phyloP scores from a whole-genome alignment of 495 filamentous ascomycete genomes.

The Aspergillus coremiiformis region DNA sequence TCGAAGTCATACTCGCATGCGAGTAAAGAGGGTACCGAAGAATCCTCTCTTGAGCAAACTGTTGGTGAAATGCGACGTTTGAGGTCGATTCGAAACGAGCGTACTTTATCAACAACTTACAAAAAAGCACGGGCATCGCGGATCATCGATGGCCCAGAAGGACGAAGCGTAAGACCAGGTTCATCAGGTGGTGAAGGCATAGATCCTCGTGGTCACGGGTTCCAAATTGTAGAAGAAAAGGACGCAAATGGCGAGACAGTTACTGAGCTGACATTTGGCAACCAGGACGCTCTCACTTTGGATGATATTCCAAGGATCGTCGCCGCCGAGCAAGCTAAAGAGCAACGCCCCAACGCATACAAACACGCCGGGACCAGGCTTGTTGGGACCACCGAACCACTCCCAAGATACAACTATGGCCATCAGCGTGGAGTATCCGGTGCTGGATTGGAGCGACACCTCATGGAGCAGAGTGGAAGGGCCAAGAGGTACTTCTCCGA shows the following conservation, averaged over 20 bases:
- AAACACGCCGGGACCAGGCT: conserved; percentile 69
- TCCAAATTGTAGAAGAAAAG: conserved; percentile 82
- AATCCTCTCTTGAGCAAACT: conserved; percentile 86
- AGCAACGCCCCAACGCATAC: conserved; percentile 80
- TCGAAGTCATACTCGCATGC: conserved; percentile 68
- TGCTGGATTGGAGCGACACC: conserved; percentile 45
- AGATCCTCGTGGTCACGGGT: conserved; percentile 49
- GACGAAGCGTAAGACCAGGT: conserved; percentile 65
- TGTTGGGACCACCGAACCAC: conserved; percentile 51
- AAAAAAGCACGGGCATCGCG: conserved; percentile 84
- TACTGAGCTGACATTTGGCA: conserved; percentile 74
- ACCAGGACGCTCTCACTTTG: conserved; percentile 82
- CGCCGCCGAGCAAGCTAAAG: conserved; percentile 87
- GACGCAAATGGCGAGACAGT: conserved; percentile 65
- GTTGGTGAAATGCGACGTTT: conserved; percentile 89
- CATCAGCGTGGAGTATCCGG: conserved; percentile 74
- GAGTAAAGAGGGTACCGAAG: conserved; percentile 48
- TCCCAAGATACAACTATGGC: conserved; percentile 61
- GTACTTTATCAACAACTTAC: conserved; percentile 83
- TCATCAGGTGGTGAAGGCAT: conserved; percentile 64
- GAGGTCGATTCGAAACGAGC: conserved; percentile 87
- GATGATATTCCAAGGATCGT: conserved; percentile 98
- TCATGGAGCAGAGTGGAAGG: conserved; percentile 27
- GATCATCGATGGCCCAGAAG: conserved; percentile 88
- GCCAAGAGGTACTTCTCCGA: conserved; percentile 90